These are phyloP conservation scores for Bremia lactucae DNA, from an alignment of 352 stramenopile genomes.

Conservation along the genomic window DNA sequence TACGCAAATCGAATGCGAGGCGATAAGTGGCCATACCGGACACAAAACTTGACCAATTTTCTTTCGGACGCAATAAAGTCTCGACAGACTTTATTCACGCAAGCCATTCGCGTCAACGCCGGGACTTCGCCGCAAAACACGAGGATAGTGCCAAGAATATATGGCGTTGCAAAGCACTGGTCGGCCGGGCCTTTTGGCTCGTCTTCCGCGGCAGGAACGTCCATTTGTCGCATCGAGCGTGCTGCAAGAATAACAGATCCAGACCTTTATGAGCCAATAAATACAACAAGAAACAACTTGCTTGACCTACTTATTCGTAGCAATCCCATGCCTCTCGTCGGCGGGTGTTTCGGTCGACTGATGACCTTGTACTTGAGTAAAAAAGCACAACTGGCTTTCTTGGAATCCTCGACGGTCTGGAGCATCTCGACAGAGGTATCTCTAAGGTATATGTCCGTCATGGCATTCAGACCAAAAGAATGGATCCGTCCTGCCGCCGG, in stretches of 20 bases:
- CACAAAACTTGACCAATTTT: slow-evolving; percentile 70
- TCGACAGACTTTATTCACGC: slow-evolving; percentile 44
- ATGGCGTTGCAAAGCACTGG: slow-evolving; percentile 46
- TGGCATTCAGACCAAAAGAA: slow-evolving; percentile 56
- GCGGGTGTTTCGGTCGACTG: slow-evolving; percentile 11
- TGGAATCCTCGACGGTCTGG: slow-evolving; percentile 35
- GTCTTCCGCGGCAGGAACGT: slow-evolving; percentile 12
- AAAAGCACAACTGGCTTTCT: slow-evolving; percentile 35
- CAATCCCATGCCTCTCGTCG: slow-evolving; percentile 21
- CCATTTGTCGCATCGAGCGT: slow-evolving; percentile 20
- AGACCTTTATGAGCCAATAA: neutral
- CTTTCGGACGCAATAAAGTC: slow-evolving; percentile 55
- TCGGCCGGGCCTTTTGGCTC: slow-evolving; percentile 12
- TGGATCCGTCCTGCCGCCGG: slow-evolving; percentile 70
- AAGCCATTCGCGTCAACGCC: slow-evolving; percentile 30
- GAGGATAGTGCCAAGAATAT: slow-evolving; percentile 66
- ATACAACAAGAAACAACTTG: neutral
- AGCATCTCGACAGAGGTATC: slow-evolving; percentile 45
- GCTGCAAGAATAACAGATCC: slow-evolving; percentile 8
- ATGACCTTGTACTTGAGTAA: slow-evolving; percentile 45
- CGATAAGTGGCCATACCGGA: slow-evolving; percentile 62
- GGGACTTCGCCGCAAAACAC: slow-evolving; percentile 53
- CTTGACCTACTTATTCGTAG: slow-evolving; percentile 40
- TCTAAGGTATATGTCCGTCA: slow-evolving; percentile 58
- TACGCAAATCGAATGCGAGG: slow-evolving; percentile 50